Base-by-base conservation (phyloP, 768 basidiomycete genomes). In the Lactifluus volemus region DNA sequence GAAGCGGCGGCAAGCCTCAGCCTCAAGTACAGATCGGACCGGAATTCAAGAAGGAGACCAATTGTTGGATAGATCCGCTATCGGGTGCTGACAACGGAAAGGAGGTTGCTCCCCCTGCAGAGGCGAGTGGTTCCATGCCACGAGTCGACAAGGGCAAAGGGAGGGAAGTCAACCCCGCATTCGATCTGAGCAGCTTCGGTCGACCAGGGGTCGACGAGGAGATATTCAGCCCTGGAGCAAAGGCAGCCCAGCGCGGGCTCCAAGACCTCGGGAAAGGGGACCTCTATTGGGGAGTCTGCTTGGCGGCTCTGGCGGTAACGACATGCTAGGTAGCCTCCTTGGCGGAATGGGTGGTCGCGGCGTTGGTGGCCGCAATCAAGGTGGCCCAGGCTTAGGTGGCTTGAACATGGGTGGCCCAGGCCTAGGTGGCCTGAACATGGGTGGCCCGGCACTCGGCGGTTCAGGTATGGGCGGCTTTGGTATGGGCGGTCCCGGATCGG, bases 211-310 rank as follows among this genome's bases (percentile, higher is more conserved):
- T 47, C 4, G 55, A 58, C 11, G 61, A 58, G 9, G 56, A 62
- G 39, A 53, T 62, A 25, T 8, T 58, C 29, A 62, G 56, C 39
- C 61, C 61, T 19, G 61, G 51, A 36, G 48, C 36, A 4, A 36
- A 41, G 0, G 51, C 49, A 1, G 60, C 55, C 17, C 44, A 61
- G 19, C 55, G 60, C 48, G 15, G 61, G 30, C 47, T 34, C 17
- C 19, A 39, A 17, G 47, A 21, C 21, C 45, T 58, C 15, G 39
- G 51, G 2, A 38, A 30, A 2, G 42, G 30, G 21, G 59, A 10
- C 49, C 49, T n/a, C 17, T 14, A 9, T 19, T 11, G 15, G 55
- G 36, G 9, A 32, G 21, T n/a, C 5, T 47, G 11, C 17, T 47
- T 3, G 38, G 60, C n/a, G 38, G 60, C n/a, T 14, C 60, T 14